Percentiles rank a stretch among this genome's conserved stretches.
phyloP scores from a whole-genome alignment of 345 rosid species.

The Salix dunnii region DNA sequence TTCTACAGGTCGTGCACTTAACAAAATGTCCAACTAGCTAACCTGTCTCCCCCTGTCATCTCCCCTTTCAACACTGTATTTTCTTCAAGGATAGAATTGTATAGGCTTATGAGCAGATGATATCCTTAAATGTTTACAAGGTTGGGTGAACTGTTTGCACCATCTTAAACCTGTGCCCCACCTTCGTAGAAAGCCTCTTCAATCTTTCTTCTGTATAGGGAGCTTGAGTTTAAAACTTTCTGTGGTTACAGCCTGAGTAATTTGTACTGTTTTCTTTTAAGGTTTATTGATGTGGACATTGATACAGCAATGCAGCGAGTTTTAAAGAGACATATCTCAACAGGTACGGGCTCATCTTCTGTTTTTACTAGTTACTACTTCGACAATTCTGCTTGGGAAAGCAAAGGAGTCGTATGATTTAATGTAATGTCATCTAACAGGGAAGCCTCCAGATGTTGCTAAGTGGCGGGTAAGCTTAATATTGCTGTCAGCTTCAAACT shows the following conservation, averaged over 20 bases:
- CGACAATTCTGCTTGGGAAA: neutral
- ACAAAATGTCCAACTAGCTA: neutral
- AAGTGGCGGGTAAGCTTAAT: constrained; percentile 63
- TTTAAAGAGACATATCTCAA: constrained; percentile 64
- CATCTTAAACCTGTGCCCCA: neutral
- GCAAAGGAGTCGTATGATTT: neutral
- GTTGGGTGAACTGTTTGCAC: neutral
- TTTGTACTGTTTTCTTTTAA: constrained; percentile 22
- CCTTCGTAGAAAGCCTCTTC: neutral
- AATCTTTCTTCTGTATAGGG: neutral
- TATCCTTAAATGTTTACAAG: neutral
- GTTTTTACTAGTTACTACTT: neutral
- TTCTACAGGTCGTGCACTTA: neutral
- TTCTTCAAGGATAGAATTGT: neutral
- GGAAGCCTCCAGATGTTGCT: constrained; percentile 74
- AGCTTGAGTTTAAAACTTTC: neutral
- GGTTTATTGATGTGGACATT: constrained; percentile 79
- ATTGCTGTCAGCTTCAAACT: neutral
- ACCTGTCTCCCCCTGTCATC: neutral
- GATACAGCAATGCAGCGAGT: constrained; percentile 78
- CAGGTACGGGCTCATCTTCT: constrained; percentile 38
- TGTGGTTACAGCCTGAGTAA: constrained; percentile 1
- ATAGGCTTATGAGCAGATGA: neutral
- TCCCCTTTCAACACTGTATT: neutral
- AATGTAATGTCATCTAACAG: constrained; percentile 31